phyloP scores from a whole-genome alignment of 352 stramenopile species.

The Globisporangium middletonii region DNA sequence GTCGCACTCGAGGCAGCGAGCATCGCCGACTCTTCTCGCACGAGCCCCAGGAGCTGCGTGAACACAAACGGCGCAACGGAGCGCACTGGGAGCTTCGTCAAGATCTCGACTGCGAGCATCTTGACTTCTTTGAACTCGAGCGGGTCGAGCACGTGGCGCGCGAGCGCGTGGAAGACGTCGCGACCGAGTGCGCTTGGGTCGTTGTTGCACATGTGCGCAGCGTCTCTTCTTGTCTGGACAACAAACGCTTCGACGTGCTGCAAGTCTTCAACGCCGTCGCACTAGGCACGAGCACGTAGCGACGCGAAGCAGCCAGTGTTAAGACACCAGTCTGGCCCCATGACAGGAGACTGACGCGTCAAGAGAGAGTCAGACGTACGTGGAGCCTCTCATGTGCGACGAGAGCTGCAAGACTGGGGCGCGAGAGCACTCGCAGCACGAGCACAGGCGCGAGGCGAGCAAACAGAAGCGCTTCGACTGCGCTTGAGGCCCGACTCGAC shows the following conservation, averaged over 20 bases:
- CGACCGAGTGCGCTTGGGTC: too few species aligned
- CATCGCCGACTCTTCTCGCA: slow-evolving; percentile 19
- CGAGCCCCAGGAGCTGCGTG: slow-evolving; percentile 34
- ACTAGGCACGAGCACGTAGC: slow-evolving; percentile 3
- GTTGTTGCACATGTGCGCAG: too few species aligned
- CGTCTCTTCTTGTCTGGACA: not conserved
- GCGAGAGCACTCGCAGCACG: slow-evolving; percentile 54
- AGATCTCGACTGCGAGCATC: slow-evolving; percentile 50
- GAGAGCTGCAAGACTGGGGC: slow-evolving; percentile 14
- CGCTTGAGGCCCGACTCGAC: slow-evolving; percentile 20
- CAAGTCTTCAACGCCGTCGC: slow-evolving; percentile 21
- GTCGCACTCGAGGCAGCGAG: not conserved
- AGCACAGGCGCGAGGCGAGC: slow-evolving; percentile 48
- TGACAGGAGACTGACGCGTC: too few species aligned
- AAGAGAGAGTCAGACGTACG: slow-evolving; percentile 13
- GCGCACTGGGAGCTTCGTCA: slow-evolving; percentile 34
- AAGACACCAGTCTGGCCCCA: too few species aligned
- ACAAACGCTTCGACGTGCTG: slow-evolving; percentile 24
- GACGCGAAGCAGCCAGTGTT: not conserved
- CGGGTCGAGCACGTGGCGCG: slow-evolving; percentile 40
- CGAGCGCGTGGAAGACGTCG: slow-evolving; percentile 32
- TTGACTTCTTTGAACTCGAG: slow-evolving; percentile 81
- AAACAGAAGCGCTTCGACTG: slow-evolving; percentile 53
- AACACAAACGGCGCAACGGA: slow-evolving; percentile 37
- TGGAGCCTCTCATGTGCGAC: slow-evolving; percentile 1